Base-by-base conservation (phyloP, 2,329 filamentous ascomycete species). In the Fusarium falciforme region DNA sequence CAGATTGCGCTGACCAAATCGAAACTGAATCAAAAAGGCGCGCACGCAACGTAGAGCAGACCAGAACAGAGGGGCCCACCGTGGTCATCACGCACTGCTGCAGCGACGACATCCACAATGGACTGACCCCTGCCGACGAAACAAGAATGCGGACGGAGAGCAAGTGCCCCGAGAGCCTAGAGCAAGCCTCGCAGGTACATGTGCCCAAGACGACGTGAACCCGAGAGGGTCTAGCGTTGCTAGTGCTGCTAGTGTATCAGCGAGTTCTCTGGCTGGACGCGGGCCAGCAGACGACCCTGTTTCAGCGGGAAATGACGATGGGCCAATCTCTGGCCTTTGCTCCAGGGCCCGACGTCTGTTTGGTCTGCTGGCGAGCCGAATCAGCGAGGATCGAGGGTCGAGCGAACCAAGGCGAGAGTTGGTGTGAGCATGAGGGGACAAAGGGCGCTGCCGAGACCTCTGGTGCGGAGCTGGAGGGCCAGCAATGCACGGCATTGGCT, bases 241-340 rank as follows among this genome's bases (percentile, higher is more conserved):
- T 49, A 20, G 16, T 66, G 17, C 6, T 52, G 47, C 47, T 52
- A 67, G 67, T 42, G 42, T 54, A 66, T 71, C 68, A 70, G 58
- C 68, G 60, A 70, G 60, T 36, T 54, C 22, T 61, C 63, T 66
- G 40, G 40, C 40, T 44, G 36, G 54, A 67, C 71, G 68, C 71
- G 72, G 70, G 71, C 76, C 76, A 75, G 70, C 70, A 78, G 74
- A 75, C 73, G 69, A 73, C 76, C 76, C 76, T 78, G 76, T 78
- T 78, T 78, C 76, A 77, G 69, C 66, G 76, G 76, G 76, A 78
- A 78, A 78, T 78, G 76, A 78, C 55, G 64, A 77, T 76, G 71
- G 74, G 74, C 74, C 76, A 78, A 78, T 78, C 72, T 74, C 72
- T 75, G 72, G 67, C 63, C 67, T 70, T 60, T 72, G 61, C 70